Base-by-base conservation (phyloP, 2,329 filamentous ascomycete genomes). In the Penicillium crustosum region DNA sequence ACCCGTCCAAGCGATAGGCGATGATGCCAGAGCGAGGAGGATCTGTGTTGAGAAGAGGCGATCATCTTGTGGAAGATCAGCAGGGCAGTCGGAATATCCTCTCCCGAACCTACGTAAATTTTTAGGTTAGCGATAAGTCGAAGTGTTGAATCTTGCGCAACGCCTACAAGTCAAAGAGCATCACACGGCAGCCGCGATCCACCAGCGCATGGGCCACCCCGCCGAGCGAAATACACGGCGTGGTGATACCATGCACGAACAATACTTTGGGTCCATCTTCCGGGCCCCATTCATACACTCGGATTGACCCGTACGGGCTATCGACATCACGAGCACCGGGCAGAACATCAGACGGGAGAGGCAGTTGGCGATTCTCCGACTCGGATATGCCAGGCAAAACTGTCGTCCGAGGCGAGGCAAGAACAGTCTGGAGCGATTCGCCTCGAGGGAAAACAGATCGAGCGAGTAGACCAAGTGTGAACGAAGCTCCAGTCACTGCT, bases 221-320 rank as follows among this genome's bases (percentile, higher is more conserved):
- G 2, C 85, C 86, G 19, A 93, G 76, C 0, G 89, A 82, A 48
- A 93, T 78, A 60, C 86, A 87, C 0, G 91, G 91, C 6, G 90
- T 94, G 49, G 86, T 89, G 67, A 94, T 93, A 6, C 91, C 91
- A 72, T 93, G 91, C 17, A 95, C 76, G 27, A 95, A 77, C 15
- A 95, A 76, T 1, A 93, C 86, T 68, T 87, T 91, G 29, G 85
- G 82, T 1, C 90, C 90, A 36, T 82, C 77, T 58, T 85, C 81
- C 0, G 89, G 89, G 0, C 91, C 91, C 83, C 88, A 94, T 78
- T 95, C 91, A 70, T 91, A 93, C 3, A 90, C 86, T 45, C 87
- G 79, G 60, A 90, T 83, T 5, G 78, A 84, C 17, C 91, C 90
- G 69, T 90, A 92, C 2, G 77, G 77, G 8, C 69, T 75, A 4